Conservation (phyloP, 192 early-diverging fungal species). For the Coemansia sp. region DNA sequence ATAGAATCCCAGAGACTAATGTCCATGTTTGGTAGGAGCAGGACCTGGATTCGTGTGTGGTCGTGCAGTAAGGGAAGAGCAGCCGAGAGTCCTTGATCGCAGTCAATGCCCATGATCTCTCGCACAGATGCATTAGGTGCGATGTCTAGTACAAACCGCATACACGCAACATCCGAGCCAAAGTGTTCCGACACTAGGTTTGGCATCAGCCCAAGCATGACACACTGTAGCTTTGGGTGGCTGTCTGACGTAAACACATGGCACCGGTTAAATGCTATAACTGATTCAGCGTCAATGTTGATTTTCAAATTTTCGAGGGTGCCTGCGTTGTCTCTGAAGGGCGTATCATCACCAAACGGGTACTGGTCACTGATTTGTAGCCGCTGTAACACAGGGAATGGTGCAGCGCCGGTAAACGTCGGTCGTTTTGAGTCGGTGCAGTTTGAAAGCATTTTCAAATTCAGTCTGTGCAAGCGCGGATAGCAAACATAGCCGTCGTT, state of each 20-base stretch:
- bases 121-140: background rate
- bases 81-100: background rate
- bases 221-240: background rate
- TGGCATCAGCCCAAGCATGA: background rate
- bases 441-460: background rate
- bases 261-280: background rate
- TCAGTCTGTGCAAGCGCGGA: background rate
- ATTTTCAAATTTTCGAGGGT: slow-evolving; percentile 1
- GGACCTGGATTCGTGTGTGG: background rate
- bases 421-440: background rate
- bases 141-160: background rate
- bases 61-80: background rate
- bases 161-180: background rate
- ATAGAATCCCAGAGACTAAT: background rate
- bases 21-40: background rate
- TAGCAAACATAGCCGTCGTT: background rate
- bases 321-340: background rate
- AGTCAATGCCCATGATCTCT: background rate
- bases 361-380: background rate
- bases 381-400: background rate
- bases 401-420: background rate
- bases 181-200: background rate
- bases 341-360: slow-evolving; percentile 7
- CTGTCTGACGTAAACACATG: background rate
- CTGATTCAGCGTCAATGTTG: background rate